Conservation (phyloP, 306 rosid species). For the Cucumis cinereus region DNA sequence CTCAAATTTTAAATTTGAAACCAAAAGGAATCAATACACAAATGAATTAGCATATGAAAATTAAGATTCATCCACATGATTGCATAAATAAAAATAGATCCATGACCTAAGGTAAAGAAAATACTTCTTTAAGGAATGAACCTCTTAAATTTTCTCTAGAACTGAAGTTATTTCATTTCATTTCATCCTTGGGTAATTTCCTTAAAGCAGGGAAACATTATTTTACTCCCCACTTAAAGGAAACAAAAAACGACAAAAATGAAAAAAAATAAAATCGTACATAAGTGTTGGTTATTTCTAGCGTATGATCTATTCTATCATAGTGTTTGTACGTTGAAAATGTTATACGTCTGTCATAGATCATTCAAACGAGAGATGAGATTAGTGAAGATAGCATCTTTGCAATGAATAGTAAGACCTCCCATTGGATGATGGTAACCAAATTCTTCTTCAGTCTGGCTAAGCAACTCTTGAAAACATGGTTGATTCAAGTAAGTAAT, state of each 20-base stretch:
- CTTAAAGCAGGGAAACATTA: background rate
- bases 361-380: constrained; percentile 8
- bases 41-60: background rate
- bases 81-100: background rate
- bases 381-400: background rate
- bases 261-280: background rate
- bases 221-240: constrained; percentile 3
- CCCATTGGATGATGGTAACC: constrained; percentile 27
- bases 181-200: background rate
- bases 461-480: constrained; percentile 20
- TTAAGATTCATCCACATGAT: background rate
- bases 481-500: constrained; percentile 29
- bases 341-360: background rate
- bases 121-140: background rate
- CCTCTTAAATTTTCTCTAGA: background rate
- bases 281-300: background rate
- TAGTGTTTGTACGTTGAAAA: background rate
- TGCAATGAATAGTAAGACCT: constrained; percentile 24
- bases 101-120: background rate
- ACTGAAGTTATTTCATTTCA: background rate
- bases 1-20: background rate
- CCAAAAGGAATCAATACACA: background rate
- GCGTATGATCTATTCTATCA: background rate
- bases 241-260: background rate
- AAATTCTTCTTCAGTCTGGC: constrained; percentile 26